phyloP scores from a whole-genome alignment of 106 monocot species.

The Apostasia ramifera region DNA sequence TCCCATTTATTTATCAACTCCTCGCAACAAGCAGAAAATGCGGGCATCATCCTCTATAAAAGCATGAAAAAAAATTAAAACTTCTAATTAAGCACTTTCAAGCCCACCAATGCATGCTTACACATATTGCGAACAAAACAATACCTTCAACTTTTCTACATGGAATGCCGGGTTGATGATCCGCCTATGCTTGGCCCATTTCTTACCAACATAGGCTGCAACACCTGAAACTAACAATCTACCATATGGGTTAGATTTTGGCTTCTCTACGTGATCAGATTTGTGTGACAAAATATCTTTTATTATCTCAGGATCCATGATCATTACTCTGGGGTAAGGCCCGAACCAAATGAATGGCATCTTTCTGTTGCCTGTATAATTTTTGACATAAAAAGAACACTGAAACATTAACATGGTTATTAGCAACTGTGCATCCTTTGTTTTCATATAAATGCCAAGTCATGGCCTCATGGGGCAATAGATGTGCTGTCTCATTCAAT shows the following conservation, averaged over 20 bases:
- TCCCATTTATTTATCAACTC: constrained; percentile 47
- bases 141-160: constrained; percentile 68
- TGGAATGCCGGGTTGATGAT: constrained; percentile 81
- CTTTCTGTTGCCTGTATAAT: constrained; percentile 10
- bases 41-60: constrained; percentile 42
- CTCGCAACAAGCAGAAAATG: constrained; percentile 34
- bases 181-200: constrained; percentile 71
- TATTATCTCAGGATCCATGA: constrained; percentile 51
- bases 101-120: too few species aligned
- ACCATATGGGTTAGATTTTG: background rate
- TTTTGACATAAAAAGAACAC: too few species aligned
- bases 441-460: too few species aligned
- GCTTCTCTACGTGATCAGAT: constrained; percentile 46
- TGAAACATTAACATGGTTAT: too few species aligned
- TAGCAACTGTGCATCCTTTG: too few species aligned
- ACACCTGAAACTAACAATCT: constrained; percentile 27
- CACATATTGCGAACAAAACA: background rate
- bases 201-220: constrained; percentile 36
- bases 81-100: too few species aligned
- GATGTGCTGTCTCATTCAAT: too few species aligned
- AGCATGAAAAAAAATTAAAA: background rate
- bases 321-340: constrained; percentile 36
- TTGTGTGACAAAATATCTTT: constrained; percentile 53
- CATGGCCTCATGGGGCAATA: too few species aligned
- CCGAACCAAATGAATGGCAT: constrained; percentile 49